These are phyloP conservation scores for Gynostemma pentaphyllum DNA, from an alignment of 306 rosid species.

Conservation along the genomic window DNA sequence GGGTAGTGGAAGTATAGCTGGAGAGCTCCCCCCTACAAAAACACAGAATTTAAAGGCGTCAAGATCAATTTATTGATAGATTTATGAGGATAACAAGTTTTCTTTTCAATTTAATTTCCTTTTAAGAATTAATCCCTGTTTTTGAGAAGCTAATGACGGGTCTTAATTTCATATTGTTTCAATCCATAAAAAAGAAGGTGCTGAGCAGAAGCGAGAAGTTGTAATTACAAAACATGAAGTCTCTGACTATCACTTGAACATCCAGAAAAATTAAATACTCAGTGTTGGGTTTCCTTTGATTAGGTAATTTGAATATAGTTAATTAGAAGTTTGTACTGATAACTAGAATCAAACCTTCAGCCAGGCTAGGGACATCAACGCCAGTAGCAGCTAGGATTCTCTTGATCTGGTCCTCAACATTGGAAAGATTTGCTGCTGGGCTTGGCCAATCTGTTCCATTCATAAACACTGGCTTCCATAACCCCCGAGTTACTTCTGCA, in stretches of 20 bases:
- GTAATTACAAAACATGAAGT: not conserved
- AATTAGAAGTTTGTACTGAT: conserved; percentile 1
- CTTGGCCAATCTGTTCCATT: conserved; percentile 99
- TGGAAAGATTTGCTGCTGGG: conserved; percentile 76
- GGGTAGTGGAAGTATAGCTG: conserved; percentile 94
- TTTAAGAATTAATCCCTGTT: too few relatives aligned
- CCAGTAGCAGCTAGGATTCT: conserved; percentile 94
- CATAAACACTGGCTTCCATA: conserved; percentile 93
- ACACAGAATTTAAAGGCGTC: not conserved
- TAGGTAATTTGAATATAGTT: not conserved
- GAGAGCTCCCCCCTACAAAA: conserved; percentile 56
- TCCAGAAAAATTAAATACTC: too few relatives aligned
- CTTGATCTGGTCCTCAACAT: conserved; percentile 86
- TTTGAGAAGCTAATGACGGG: not conserved
- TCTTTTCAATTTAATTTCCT: not conserved
- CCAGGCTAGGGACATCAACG: conserved; percentile 87
- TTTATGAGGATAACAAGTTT: not conserved
- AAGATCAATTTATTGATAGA: not conserved
- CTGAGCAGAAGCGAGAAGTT: not conserved
- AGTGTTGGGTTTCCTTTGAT: too few relatives aligned
- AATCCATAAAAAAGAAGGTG: not conserved
- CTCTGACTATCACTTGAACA: conserved; percentile 2
- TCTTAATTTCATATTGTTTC: not conserved
- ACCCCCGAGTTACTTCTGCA: conserved; percentile 88
- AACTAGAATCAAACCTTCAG: conserved; percentile 47